Conservation (phyloP, 441 rosid species). For the Biscutella auriculata region DNA sequence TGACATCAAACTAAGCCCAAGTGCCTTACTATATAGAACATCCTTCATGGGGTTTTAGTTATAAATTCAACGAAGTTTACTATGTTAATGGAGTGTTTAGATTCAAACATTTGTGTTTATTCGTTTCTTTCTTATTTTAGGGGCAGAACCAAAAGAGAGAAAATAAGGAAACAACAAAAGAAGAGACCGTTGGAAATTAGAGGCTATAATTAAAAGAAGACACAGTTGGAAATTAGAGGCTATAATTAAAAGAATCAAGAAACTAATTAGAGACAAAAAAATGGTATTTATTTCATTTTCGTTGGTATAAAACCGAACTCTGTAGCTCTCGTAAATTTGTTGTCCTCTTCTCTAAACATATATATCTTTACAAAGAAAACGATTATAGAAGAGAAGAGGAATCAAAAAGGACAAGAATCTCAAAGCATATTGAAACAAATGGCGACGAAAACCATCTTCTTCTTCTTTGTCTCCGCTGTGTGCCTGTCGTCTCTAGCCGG, state of each 20-base stretch:
- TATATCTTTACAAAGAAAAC: neutral
- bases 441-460: constrained; percentile 18
- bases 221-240: neutral
- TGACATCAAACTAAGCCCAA: neutral
- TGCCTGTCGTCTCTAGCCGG: constrained; percentile 30
- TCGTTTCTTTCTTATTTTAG: constrained; percentile 13
- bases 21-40: neutral
- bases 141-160: neutral
- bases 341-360: constrained; percentile 22
- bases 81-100: neutral
- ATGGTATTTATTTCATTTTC: neutral
- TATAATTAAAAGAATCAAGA: constrained; percentile 4
- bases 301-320: constrained; percentile 15
- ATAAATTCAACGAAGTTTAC: neutral
- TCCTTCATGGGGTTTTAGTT: neutral
- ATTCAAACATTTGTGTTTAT: neutral
- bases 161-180: neutral
- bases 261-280: constrained; percentile 3
- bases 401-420: neutral
- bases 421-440: constrained; percentile 11
- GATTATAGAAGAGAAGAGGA: constrained; percentile 12
- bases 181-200: too few species aligned
- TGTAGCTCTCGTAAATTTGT: constrained; percentile 13
- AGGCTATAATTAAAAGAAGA: too few species aligned
- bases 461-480: constrained; percentile 21